phyloP scores from a whole-genome alignment of 148 eudicot species.

The Salicornia ramosissima region DNA sequence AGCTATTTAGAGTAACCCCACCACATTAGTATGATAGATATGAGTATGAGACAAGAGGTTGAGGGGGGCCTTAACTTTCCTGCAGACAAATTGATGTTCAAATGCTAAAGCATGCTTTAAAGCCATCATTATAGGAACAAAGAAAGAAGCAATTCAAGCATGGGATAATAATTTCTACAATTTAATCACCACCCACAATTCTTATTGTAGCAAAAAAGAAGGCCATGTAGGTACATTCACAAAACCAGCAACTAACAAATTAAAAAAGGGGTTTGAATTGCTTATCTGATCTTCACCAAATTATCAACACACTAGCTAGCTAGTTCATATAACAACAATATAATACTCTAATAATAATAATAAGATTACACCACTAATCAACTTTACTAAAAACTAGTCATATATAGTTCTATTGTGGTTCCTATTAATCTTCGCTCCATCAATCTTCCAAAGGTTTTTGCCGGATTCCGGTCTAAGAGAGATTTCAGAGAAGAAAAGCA shows the following conservation, averaged over 20 bases:
- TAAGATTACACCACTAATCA: too few relatives aligned
- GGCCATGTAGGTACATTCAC: constrained; percentile 9
- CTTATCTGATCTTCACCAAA: too few relatives aligned
- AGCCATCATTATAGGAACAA: constrained; percentile 42
- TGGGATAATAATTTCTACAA: constrained; percentile 15
- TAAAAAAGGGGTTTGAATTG: too few relatives aligned
- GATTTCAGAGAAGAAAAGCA: background rate
- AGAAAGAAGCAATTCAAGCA: constrained; percentile 22
- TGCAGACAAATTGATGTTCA: constrained; percentile 38
- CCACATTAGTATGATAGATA: background rate
- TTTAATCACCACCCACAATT: constrained; percentile 14
- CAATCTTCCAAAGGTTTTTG: too few relatives aligned
- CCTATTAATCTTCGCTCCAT: too few relatives aligned
- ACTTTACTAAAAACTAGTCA: too few relatives aligned
- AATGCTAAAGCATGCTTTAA: constrained; percentile 44
- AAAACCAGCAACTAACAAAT: too few relatives aligned
- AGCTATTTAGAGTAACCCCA: background rate
- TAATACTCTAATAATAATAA: too few relatives aligned
- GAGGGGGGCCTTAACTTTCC: constrained; percentile 3
- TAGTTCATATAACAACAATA: too few relatives aligned
- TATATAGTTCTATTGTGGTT: too few relatives aligned
- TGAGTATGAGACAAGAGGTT: background rate
- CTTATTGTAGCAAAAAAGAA: constrained; percentile 1
- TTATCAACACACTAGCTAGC: too few relatives aligned
- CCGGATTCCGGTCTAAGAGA: too few relatives aligned